Percentiles rank a stretch among this genome's conserved stretches.
Evolutionary conservation across 345 rosid species (phyloP).

Genomic region (Diplotaxis tenuifolia): DNA sequence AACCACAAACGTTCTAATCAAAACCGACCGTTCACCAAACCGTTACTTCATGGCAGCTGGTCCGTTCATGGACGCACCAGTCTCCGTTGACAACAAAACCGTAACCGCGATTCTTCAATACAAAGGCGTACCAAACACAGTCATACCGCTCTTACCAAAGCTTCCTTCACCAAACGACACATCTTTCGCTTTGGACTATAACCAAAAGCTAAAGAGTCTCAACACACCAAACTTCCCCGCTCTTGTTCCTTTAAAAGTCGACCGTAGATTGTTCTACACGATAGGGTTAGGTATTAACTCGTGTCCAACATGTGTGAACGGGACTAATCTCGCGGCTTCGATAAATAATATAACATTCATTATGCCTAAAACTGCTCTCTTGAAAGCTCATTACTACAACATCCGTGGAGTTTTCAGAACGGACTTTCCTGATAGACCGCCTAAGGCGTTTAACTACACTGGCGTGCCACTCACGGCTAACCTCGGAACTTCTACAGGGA

Average conservation of each 20-base stretch:
- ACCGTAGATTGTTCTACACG: conserved; percentile 52
- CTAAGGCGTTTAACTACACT: conserved; percentile 49
- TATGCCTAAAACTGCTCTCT: conserved; percentile 58
- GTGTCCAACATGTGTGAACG: conserved; percentile 64
- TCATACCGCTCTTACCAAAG: conserved; percentile 47
- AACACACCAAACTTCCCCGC: conserved; percentile 67
- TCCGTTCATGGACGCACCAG: conserved; percentile 83
- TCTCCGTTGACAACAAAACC: conserved; percentile 70
- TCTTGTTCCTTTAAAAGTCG: conserved; percentile 53
- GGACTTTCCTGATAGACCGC: conserved; percentile 57
- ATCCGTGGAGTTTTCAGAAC: conserved; percentile 49
- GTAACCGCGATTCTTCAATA: conserved; percentile 77
- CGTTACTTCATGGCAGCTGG: conserved; percentile 70
- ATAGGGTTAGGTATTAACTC: conserved; percentile 57
- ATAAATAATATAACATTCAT: conserved; percentile 64
- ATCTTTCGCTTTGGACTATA: conserved; percentile 48
- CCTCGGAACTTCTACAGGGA: conserved; percentile 48
- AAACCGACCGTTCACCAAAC: conserved; percentile 54
- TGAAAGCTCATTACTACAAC: conserved; percentile 60
- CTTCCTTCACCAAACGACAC: conserved; percentile 61
- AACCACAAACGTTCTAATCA: conserved; percentile 77
- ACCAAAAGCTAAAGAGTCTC: conserved; percentile 50
- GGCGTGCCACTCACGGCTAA: conserved; percentile 54
- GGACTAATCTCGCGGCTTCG: conserved; percentile 51
- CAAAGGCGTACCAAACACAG: conserved; percentile 58